phyloP scores from a whole-genome alignment of 1,139 yeast species.

The Candida sp. region DNA sequence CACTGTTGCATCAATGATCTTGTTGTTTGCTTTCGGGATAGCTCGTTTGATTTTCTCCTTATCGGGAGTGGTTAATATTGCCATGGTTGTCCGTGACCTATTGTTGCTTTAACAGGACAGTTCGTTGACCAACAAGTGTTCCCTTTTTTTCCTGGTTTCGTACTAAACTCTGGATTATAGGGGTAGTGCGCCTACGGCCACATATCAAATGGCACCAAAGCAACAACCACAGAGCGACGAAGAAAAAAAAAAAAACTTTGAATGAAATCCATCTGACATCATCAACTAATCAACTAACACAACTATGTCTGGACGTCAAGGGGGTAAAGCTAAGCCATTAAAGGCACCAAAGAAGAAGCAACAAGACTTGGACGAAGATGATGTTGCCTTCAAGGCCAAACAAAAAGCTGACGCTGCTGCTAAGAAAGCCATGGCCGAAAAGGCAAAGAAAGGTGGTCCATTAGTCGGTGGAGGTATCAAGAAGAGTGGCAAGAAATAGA shows the following conservation, averaged over 20 bases:
- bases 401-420: constrained; percentile 96
- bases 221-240: neutral
- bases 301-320: constrained; percentile 75
- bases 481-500: constrained; percentile 74
- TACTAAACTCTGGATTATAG: neutral
- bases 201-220: neutral
- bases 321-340: constrained; percentile 73
- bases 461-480: constrained; percentile 94
- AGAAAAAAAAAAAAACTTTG: neutral
- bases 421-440: constrained; percentile 85
- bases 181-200: constrained; percentile 5
- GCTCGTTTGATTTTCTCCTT: constrained; percentile 89
- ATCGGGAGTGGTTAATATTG: constrained; percentile 66
- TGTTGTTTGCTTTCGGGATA: constrained; percentile 87
- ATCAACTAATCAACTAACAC: neutral
- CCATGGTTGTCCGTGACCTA: constrained; percentile 40
- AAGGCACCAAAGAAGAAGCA: constrained; percentile 75
- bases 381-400: constrained; percentile 87
- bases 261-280: neutral
- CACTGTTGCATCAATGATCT: constrained; percentile 88
- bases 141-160: neutral
- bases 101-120: neutral
- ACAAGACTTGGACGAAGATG: constrained; percentile 84
- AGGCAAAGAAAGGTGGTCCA: constrained; percentile 91
- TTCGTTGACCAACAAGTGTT: neutral